These are phyloP conservation scores for Saccharomycopsis sp. DNA, from an alignment of 805 yeast genomes.

Conservation along the genomic window DNA sequence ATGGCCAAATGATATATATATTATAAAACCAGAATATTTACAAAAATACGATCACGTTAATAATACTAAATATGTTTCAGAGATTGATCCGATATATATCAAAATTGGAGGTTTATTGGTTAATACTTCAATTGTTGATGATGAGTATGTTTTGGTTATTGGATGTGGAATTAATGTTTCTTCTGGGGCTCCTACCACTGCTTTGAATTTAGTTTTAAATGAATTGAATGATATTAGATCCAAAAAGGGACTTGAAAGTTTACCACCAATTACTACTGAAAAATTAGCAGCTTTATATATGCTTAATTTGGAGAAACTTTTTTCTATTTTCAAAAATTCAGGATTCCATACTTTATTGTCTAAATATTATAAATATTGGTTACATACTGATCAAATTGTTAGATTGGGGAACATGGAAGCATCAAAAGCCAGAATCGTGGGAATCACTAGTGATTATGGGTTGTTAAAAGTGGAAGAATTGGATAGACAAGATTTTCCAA, in stretches of 20 bases:
- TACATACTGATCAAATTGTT: constrained; percentile 69
- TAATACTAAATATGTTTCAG: constrained; percentile 24
- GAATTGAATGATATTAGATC: constrained; percentile 46
- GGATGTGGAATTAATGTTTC: constrained; percentile 84
- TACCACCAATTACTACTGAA: constrained; percentile 38
- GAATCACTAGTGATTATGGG: constrained; percentile 82
- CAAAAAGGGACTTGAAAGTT: constrained; percentile 29
- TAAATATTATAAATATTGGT: constrained; percentile 76
- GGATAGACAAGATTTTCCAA: constrained; percentile 30
- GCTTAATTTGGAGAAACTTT: constrained; percentile 53
- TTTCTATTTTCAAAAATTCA: constrained; percentile 41
- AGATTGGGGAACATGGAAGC: constrained; percentile 43
- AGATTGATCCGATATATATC: constrained; percentile 53
- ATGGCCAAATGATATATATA: constrained; percentile 96
- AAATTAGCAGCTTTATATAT: constrained; percentile 57
- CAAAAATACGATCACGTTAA: not conserved
- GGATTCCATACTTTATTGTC: constrained; percentile 64
- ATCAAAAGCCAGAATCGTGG: constrained; percentile 45
- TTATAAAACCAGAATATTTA: constrained; percentile 53
- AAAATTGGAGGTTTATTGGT: constrained; percentile 82
- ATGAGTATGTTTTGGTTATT: constrained; percentile 54
- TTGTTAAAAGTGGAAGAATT: constrained; percentile 67
- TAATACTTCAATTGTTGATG: constrained; percentile 58
- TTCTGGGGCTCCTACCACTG: constrained; percentile 87
- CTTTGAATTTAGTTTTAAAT: constrained; percentile 61